These are phyloP conservation scores for Luvunga scandens DNA, from an alignment of 345 rosid species.

Conservation along the genomic window DNA sequence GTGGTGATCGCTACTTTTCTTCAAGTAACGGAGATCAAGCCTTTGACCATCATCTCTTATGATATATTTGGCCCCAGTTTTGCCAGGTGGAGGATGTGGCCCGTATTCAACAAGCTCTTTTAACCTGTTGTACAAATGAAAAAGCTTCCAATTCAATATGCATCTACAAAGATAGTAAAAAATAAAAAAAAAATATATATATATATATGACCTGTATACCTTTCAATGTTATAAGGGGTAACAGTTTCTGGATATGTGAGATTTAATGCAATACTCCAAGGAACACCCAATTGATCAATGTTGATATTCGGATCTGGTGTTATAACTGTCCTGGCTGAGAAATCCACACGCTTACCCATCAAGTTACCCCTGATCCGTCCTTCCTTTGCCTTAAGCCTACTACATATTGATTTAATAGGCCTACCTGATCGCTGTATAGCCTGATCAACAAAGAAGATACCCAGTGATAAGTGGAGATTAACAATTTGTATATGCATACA, in stretches of 20 bases:
- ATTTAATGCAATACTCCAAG: constrained; percentile 96
- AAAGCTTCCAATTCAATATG: background rate
- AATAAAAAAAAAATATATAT: background rate
- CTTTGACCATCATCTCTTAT: constrained; percentile 99
- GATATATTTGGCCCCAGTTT: constrained; percentile 94
- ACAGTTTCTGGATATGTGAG: constrained; percentile 94
- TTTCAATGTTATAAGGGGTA: constrained; percentile 95
- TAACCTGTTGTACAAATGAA: constrained; percentile 41
- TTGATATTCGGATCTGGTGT: constrained; percentile 98
- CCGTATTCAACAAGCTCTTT: constrained; percentile 96
- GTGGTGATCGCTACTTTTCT: constrained; percentile 98
- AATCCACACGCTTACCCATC: constrained; percentile 97
- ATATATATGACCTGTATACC: constrained; percentile 27
- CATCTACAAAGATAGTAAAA: background rate
- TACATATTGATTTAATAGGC: constrained; percentile 93
- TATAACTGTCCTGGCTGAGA: constrained; percentile 92
- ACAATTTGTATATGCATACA: background rate
- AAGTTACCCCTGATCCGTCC: constrained; percentile 92
- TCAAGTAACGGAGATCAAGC: constrained; percentile 94
- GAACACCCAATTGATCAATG: constrained; percentile 95
- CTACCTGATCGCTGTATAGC: constrained; percentile 97
- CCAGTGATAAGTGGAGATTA: constrained; percentile 9
- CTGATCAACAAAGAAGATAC: constrained; percentile 33
- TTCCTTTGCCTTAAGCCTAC: constrained; percentile 96
- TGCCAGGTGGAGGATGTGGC: constrained; percentile 98